A percentile compares a stretch with the other conserved stretches of the same genome.
phyloP scores from a whole-genome alignment of 164 flowering plant species.

The Umbilicus rupestris region DNA sequence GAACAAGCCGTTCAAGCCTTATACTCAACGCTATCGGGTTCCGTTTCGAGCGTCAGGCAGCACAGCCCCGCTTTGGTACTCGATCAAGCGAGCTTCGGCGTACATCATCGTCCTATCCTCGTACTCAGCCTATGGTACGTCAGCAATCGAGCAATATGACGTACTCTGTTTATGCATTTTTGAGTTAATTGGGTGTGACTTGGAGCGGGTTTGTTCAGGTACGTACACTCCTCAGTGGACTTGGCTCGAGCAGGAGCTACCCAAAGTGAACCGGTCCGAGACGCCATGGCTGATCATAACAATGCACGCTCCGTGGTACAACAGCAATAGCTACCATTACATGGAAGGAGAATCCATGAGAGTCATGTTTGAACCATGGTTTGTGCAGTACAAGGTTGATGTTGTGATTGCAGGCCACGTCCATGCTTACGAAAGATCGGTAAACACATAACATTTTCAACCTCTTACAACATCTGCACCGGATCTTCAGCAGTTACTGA shows the following conservation, averaged over 20 bases:
- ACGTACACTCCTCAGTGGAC: not conserved
- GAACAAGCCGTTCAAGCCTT: not conserved
- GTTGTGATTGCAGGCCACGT: not conserved
- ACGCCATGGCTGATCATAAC: slow-evolving; percentile 1
- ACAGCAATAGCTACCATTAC: not conserved
- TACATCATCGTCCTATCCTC: not conserved
- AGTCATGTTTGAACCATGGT: not conserved
- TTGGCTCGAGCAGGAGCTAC: not conserved
- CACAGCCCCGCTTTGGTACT: not conserved
- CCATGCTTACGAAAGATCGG: not conserved
- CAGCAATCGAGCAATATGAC: not conserved
- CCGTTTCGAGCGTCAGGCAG: not conserved
- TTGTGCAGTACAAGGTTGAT: slow-evolving; percentile 6
- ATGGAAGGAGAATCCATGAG: slow-evolving; percentile 6
- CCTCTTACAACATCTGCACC: not conserved
- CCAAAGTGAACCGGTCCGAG: not conserved
- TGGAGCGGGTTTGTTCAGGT: not conserved
- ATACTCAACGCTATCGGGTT: not conserved
- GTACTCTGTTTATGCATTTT: not conserved
- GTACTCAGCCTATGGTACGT: not conserved
- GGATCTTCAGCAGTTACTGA: too few relatives aligned
- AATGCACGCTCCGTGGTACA: not conserved
- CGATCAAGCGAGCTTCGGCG: slow-evolving; percentile 5
- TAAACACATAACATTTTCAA: not conserved
- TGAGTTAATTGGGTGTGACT: not conserved